Evolutionary conservation across 106 monocot species (phyloP).

Genomic region (Vanilla planifolia): DNA sequence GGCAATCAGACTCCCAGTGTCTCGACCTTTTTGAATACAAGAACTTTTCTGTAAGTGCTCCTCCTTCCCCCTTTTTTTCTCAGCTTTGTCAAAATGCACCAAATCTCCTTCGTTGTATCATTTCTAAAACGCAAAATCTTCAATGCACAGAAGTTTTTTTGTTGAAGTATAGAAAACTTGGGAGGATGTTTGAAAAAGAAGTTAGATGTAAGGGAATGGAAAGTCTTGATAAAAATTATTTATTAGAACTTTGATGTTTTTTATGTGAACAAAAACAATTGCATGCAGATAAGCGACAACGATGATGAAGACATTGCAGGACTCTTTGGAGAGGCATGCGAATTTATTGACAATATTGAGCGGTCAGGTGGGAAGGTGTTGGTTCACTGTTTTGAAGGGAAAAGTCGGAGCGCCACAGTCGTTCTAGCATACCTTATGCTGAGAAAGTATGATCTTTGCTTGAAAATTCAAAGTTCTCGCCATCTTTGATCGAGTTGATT

Average conservation of each 20-base stretch:
- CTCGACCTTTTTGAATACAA: constrained; percentile 83
- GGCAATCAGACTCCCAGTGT: constrained; percentile 90
- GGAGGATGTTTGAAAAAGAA: no score
- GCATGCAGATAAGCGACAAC: constrained; percentile 63
- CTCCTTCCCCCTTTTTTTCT: constrained; percentile 10
- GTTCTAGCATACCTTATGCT: constrained; percentile 82
- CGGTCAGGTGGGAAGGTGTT: constrained; percentile 54
- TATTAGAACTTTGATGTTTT: no score
- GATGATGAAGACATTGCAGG: constrained; percentile 71
- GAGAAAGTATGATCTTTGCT: constrained; percentile 55
- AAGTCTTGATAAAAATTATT: no score
- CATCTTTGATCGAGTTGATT: no score
- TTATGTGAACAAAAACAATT: neutral
- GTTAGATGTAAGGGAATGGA: no score
- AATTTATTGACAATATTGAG: constrained; percentile 64
- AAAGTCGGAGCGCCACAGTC: constrained; percentile 86
- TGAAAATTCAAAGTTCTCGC: neutral
- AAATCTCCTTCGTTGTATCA: no score
- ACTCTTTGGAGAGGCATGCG: constrained; percentile 65
- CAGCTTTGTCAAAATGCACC: no score
- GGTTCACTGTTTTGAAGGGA: constrained; percentile 96
- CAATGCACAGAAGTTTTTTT: no score
- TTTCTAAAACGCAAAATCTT: no score
- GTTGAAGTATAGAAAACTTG: no score
- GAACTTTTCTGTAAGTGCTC: constrained; percentile 74